Evolutionary conservation across 805 yeast genomes (phyloP).

Genomic region (Candida ovalis): DNA sequence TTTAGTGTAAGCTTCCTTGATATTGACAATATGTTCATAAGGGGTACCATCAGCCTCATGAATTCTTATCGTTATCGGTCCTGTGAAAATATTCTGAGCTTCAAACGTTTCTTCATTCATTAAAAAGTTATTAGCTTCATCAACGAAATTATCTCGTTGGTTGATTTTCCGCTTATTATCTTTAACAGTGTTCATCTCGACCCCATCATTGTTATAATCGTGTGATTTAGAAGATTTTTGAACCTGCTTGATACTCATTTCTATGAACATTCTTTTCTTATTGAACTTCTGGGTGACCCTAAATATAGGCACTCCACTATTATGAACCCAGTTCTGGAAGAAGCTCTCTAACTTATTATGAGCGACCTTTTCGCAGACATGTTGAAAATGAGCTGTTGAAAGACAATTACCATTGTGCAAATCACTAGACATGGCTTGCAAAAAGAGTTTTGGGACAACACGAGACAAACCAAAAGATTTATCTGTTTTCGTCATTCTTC

Average conservation of each 20-base stretch:
- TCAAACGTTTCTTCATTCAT: conserved; percentile 41
- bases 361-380: conserved; percentile 92
- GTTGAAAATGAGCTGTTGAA: conserved; percentile 81
- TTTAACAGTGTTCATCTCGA: conserved; percentile 9
- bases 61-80: conserved; percentile 94
- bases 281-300: conserved; percentile 89
- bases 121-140: conserved; percentile 39
- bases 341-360: conserved; percentile 78
- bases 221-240: conserved; percentile 51
- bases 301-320: conserved; percentile 85
- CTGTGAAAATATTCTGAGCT: conserved; percentile 62
- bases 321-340: conserved; percentile 90
- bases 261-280: conserved; percentile 89
- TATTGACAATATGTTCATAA: conserved; percentile 92
- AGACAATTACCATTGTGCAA: conserved; percentile 68
- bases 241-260: conserved; percentile 89
- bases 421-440: conserved; percentile 96
- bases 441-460: conserved; percentile 83
- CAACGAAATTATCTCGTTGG: conserved; percentile 38
- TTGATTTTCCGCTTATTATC: conserved; percentile 14
- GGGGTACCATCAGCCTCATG: conserved; percentile 99
- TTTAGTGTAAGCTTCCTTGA: conserved; percentile 80
- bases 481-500: conserved; percentile 94
- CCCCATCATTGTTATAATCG: conserved; percentile 16
- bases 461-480: conserved; percentile 88